phyloP scores from a whole-genome alignment of 129 eudicot species.

The Deinandra increscens region DNA sequence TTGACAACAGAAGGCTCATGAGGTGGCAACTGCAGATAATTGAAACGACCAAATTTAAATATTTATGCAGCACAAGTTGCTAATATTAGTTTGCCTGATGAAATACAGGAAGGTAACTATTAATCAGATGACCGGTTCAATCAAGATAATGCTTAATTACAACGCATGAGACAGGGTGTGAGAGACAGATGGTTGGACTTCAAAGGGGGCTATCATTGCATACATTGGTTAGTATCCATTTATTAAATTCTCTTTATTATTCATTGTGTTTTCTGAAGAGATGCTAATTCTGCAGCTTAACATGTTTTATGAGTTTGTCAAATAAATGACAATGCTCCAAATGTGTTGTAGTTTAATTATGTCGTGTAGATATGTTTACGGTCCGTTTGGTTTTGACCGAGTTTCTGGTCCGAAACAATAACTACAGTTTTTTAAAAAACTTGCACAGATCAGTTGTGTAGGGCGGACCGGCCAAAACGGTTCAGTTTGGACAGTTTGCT shows the following conservation, averaged over 20 bases:
- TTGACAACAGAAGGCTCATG: constrained; percentile 87
- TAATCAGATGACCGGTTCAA: constrained; percentile 4
- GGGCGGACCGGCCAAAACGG: too few species aligned
- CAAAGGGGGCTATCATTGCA: background rate
- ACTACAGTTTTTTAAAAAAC: too few species aligned
- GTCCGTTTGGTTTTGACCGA: too few species aligned
- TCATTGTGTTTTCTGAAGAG: background rate
- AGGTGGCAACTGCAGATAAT: constrained; percentile 73
- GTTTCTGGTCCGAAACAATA: too few species aligned
- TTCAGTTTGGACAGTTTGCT: too few species aligned
- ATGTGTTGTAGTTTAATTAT: background rate
- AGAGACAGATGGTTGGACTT: background rate
- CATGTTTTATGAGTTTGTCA: background rate
- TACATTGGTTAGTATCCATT: background rate
- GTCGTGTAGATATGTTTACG: too few species aligned
- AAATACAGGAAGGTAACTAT: constrained; percentile 1
- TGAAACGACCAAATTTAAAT: constrained; percentile 10
- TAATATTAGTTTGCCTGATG: constrained; percentile 8
- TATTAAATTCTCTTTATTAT: background rate
- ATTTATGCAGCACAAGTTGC: background rate
- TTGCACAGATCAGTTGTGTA: too few species aligned
- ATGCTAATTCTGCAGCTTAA: background rate
- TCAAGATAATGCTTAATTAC: background rate
- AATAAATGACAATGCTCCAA: background rate
- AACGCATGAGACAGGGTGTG: background rate